A percentile compares a stretch with the other conserved stretches of the same genome.
Conservation (phyloP, 2,329 filamentous ascomycete species). For the Chaetomium globosum region DNA sequence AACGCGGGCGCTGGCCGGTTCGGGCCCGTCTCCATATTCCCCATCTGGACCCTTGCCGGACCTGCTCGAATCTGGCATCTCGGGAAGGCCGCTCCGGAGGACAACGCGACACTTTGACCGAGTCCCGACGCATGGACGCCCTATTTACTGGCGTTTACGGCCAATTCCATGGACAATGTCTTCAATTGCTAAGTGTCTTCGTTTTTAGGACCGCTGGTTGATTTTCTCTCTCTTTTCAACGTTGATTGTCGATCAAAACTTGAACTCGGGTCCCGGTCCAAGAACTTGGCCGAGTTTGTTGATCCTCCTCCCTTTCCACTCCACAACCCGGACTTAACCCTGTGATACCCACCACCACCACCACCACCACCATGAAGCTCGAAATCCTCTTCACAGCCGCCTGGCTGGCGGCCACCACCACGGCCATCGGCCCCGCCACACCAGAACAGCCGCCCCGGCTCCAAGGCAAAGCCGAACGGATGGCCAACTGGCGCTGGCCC, state of each 20-base stretch:
- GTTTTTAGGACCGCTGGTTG: not conserved
- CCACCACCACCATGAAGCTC: conserved; percentile 33
- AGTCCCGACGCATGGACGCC: conserved; percentile 15
- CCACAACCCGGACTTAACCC: not conserved
- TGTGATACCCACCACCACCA: not conserved
- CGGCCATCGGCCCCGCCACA: conserved; percentile 34
- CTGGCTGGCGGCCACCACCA: conserved; percentile 35
- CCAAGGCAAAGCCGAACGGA: conserved; percentile 42
- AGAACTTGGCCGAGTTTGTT: not conserved
- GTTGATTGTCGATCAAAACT: not conserved
- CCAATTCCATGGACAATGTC: conserved; percentile 4
- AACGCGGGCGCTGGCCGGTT: not conserved
- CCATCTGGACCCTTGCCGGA: conserved; percentile 25
- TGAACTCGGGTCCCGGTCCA: not conserved
- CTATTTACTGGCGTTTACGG: conserved; percentile 24
- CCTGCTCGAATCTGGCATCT: conserved; percentile 37
- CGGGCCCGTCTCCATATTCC: conserved; percentile 23
- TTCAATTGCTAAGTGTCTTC: not conserved
- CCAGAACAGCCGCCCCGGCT: conserved; percentile 35
- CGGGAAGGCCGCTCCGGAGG: conserved; percentile 38
- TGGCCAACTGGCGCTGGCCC: conserved; percentile 47
- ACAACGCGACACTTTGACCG: conserved; percentile 35
- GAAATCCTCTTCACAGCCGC: conserved; percentile 35
- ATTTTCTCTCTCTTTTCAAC: not conserved
- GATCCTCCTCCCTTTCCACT: not conserved